Percentiles rank a stretch among this genome's conserved stretches.
Evolutionary conservation across 805 yeast genomes (phyloP).

Genomic region (Alloascoidea africana): DNA sequence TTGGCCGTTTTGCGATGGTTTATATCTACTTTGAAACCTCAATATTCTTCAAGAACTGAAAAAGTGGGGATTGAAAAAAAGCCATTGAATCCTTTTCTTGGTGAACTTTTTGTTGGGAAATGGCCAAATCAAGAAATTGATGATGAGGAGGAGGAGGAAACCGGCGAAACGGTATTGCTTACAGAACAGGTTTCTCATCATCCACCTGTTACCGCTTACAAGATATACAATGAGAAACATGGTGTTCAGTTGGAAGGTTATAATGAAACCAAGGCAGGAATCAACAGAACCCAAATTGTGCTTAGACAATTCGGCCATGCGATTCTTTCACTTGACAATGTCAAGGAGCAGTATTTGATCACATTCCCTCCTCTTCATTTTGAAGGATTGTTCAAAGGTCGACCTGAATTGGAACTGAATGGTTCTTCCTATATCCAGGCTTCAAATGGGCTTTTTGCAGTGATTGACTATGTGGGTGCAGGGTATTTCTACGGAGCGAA

Average conservation of each 20-base stretch:
- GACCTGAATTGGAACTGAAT: conserved; percentile 91
- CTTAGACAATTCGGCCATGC: conserved; percentile 94
- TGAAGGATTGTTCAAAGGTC: conserved; percentile 81
- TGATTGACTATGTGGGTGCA: conserved; percentile 74
- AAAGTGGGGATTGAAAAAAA: conserved; percentile 92
- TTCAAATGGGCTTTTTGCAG: conserved; percentile 59
- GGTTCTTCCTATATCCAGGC: conserved; percentile 77
- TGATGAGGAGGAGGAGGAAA: conserved; percentile 16
- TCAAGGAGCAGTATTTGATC: conserved; percentile 55
- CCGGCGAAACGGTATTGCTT: conserved; percentile 70
- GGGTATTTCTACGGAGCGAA: conserved; percentile 95
- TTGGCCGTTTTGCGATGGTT: conserved; percentile 84
- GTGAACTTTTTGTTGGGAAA: conserved; percentile 85
- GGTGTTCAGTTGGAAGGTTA: conserved; percentile 70
- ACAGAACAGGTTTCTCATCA: conserved; percentile 96
- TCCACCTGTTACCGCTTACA: conserved; percentile 94
- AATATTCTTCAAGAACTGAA: conserved; percentile 87
- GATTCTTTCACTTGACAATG: conserved; percentile 23
- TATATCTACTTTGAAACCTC: conserved; percentile 79
- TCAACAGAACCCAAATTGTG: conserved; percentile 58
- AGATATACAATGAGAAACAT: conserved; percentile 59
- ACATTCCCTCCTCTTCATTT: conserved; percentile 93
- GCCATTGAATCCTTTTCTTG: conserved; percentile 91
- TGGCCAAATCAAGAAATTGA: conserved; percentile 47
- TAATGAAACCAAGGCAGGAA: conserved; percentile 75